These are phyloP conservation scores for Cercospora sp. DNA, from an alignment of 2,329 filamentous ascomycete species.

Conservation along the genomic window DNA sequence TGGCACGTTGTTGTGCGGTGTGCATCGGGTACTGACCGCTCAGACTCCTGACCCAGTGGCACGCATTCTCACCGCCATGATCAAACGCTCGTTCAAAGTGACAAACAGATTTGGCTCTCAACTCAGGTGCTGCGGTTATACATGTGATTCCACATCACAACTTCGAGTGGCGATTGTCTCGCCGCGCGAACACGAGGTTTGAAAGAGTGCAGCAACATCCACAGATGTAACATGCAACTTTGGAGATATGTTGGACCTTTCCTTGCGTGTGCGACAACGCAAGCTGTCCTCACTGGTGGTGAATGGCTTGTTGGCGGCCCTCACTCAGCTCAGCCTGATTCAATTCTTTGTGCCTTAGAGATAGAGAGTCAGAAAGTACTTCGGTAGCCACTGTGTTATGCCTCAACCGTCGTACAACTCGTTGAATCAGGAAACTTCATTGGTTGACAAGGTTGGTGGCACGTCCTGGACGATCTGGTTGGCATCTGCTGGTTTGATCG, in stretches of 20 bases:
- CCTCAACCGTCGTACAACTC: not conserved
- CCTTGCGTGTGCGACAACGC: not conserved
- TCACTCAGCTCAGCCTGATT: not conserved
- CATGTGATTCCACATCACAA: not conserved
- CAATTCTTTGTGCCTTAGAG: constrained; percentile 60
- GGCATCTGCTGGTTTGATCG: constrained; percentile 14
- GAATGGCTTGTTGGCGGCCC: not conserved
- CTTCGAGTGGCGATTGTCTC: not conserved
- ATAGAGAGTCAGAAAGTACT: constrained; percentile 32
- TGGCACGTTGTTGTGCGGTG: not conserved
- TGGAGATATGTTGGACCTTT: not conserved
- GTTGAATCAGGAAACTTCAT: constrained; percentile 11
- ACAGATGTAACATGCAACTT: not conserved
- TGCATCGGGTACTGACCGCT: not conserved
- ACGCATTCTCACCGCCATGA: not conserved
- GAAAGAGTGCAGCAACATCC: not conserved
- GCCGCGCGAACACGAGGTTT: not conserved
- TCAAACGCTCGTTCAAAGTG: not conserved
- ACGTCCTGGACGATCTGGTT: constrained; percentile 17
- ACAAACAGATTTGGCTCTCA: too few species aligned
- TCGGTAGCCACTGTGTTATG: not conserved
- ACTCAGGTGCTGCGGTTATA: not conserved
- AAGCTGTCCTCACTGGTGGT: not conserved
- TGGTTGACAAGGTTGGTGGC: constrained; percentile 19
- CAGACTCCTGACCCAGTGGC: not conserved